Conservation (phyloP, 768 basidiomycete genomes). For the Naematelia aurantialba region DNA sequence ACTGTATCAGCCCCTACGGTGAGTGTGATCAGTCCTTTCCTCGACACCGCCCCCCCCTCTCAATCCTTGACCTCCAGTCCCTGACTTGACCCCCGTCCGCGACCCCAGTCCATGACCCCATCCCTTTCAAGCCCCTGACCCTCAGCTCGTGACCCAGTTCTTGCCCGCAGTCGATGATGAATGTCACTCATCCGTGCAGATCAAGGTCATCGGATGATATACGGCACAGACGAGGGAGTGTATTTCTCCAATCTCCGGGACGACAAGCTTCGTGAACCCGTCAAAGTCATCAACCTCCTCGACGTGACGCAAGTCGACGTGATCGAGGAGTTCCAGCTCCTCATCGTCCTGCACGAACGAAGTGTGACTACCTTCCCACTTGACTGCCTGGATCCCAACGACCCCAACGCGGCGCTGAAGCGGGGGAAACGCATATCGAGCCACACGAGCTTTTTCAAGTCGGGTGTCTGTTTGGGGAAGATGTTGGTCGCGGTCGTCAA, state of each 20-base stretch:
- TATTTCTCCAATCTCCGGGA: constrained; percentile 86
- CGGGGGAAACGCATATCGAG: constrained; percentile 92
- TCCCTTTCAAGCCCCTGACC: neutral
- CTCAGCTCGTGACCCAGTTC: neutral
- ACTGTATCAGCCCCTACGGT: constrained; percentile 87
- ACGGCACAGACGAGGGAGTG: constrained; percentile 96
- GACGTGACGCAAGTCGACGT: constrained; percentile 95
- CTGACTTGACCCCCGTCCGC: neutral
- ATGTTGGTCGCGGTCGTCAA: constrained; percentile 96
- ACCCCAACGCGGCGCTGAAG: constrained; percentile 85
- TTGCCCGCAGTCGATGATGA: neutral
- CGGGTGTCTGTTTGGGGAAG: constrained; percentile 82
- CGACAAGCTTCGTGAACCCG: constrained; percentile 66
- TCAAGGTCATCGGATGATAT: constrained; percentile 77
- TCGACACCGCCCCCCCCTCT: neutral
- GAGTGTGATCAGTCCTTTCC: constrained; percentile 51
- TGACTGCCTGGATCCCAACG: constrained; percentile 82
- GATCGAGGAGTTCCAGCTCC: constrained; percentile 87
- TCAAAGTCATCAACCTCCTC: constrained; percentile 80
- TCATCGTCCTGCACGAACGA: constrained; percentile 99
- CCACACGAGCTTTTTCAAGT: constrained; percentile 97
- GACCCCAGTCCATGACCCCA: neutral
- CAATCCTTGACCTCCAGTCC: neutral
- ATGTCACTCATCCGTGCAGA: too few relatives aligned
- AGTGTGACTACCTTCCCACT: constrained; percentile 94